Percentiles rank a stretch among this genome's conserved stretches.
phyloP scores from a whole-genome alignment of 2,329 filamentous ascomycete genomes.

The Rutstroemia sp. region DNA sequence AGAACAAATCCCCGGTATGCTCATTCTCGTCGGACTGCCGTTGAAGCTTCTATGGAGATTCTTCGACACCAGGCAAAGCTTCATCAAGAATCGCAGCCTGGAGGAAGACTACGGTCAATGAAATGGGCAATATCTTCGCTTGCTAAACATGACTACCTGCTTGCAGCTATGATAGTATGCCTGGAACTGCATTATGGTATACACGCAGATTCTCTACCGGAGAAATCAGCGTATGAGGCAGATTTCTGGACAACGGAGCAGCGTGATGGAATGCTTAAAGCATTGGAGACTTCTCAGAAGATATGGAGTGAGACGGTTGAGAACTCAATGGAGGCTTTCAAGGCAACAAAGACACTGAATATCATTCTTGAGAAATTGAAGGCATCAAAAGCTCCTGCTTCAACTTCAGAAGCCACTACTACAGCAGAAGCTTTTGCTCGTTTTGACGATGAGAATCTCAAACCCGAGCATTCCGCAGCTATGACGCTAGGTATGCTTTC shows the following conservation, averaged over 20 bases:
- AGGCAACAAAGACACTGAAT: constrained; percentile 71
- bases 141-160: constrained; percentile 70
- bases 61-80: constrained; percentile 71
- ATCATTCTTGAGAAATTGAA: constrained; percentile 79
- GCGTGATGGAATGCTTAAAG: constrained; percentile 66
- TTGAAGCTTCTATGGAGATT: constrained; percentile 79
- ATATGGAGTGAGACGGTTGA: constrained; percentile 79
- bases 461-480: constrained; percentile 56
- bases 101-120: constrained; percentile 63
- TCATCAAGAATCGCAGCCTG: constrained; percentile 64
- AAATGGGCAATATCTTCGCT: constrained; percentile 75
- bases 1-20: constrained; percentile 73
- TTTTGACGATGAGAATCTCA: constrained; percentile 42
- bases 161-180: constrained; percentile 77
- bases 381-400: constrained; percentile 31
- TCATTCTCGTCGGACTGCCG: constrained; percentile 74
- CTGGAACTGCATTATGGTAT: constrained; percentile 72
- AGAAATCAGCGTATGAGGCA: constrained; percentile 35
- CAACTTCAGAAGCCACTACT: constrained; percentile 10
- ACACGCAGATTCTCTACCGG: constrained; percentile 30
- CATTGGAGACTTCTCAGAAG: constrained; percentile 62
- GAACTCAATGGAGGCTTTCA: constrained; percentile 81
- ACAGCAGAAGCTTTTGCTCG: constrained; percentile 24
- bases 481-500: constrained; percentile 66
- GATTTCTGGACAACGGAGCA: constrained; percentile 52